phyloP scores from a whole-genome alignment of 768 basidiomycete genomes.

The Lactarius pseudohatsudake region DNA sequence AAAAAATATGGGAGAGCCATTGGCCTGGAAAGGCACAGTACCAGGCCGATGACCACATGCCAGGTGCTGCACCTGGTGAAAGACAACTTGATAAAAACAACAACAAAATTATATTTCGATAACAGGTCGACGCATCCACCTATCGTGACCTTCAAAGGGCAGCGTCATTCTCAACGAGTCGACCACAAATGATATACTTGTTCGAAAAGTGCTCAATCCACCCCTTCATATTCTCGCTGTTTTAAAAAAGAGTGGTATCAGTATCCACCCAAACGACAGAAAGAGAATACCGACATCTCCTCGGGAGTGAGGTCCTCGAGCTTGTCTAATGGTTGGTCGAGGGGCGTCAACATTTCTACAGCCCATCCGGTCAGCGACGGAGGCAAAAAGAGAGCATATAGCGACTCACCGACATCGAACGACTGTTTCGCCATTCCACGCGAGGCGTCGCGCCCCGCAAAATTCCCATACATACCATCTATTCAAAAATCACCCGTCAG shows the following conservation, averaged over 20 bases:
- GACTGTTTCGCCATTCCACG: slow-evolving; percentile 98
- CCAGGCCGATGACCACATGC: background rate
- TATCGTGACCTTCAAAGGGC: background rate
- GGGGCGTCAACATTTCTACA: slow-evolving; percentile 84
- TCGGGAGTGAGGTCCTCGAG: slow-evolving; percentile 73
- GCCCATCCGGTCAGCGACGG: slow-evolving; percentile 9
- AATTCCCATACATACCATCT: slow-evolving; percentile 96
- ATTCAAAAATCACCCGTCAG: background rate
- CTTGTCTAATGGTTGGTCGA: slow-evolving; percentile 84
- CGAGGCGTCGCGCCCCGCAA: slow-evolving; percentile 95
- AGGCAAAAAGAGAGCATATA: background rate
- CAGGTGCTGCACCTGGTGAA: background rate
- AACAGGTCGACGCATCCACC: background rate
- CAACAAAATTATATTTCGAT: background rate
- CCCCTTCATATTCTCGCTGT: slow-evolving; percentile 86
- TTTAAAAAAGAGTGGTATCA: slow-evolving; percentile 34
- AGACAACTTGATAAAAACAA: background rate
- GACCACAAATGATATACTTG: slow-evolving; percentile 91
- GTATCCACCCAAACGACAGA: too few species aligned
- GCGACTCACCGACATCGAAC: slow-evolving; percentile 74
- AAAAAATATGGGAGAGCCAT: too few species aligned
- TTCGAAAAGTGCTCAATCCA: slow-evolving; percentile 94
- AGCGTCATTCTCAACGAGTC: slow-evolving; percentile 74
- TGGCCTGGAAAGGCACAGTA: too few species aligned
- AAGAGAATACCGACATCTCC: slow-evolving; percentile 53